Percentiles rank a stretch among this genome's conserved stretches.
Evolutionary conservation across 441 rosid genomes (phyloP).

Genomic region (Melastoma candidum): DNA sequence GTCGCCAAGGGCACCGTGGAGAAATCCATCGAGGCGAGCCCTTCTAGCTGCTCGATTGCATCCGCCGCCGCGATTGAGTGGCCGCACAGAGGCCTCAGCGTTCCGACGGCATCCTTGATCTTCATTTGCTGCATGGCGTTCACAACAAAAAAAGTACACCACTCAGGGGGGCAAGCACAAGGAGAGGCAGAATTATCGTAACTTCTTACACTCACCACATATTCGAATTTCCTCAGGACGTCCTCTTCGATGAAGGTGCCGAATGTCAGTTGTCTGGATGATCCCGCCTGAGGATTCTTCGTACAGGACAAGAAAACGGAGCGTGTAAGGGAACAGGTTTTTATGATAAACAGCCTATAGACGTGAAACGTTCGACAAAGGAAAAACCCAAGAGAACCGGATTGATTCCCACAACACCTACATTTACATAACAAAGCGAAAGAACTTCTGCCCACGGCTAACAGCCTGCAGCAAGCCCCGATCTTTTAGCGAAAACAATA

Average conservation of each 20-base stretch:
- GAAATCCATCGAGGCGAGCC: conserved; percentile 40
- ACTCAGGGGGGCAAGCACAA: background rate
- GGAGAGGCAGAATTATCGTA: background rate
- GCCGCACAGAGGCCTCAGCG: conserved; percentile 41
- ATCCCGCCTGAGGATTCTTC: conserved; percentile 17
- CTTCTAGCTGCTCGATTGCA: conserved; percentile 63
- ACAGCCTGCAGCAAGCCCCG: no score
- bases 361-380: no score
- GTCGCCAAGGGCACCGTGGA: background rate
- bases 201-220: conserved; percentile 42
- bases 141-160: background rate
- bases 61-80: conserved; percentile 23
- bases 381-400: no score
- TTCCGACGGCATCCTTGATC: conserved; percentile 42
- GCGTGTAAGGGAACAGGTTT: no score
- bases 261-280: conserved; percentile 12
- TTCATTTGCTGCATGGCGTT: conserved; percentile 52
- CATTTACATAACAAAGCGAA: no score
- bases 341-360: no score
- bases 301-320: conserved; percentile 8
- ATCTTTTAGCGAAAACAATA: no score
- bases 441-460: no score
- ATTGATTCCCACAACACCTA: no score
- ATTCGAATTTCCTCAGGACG: conserved; percentile 50
- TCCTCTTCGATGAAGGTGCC: conserved; percentile 29